Evolutionary conservation across 2,329 filamentous ascomycete genomes (phyloP).

Genomic region (Calonectria pseudoreteaudii): DNA sequence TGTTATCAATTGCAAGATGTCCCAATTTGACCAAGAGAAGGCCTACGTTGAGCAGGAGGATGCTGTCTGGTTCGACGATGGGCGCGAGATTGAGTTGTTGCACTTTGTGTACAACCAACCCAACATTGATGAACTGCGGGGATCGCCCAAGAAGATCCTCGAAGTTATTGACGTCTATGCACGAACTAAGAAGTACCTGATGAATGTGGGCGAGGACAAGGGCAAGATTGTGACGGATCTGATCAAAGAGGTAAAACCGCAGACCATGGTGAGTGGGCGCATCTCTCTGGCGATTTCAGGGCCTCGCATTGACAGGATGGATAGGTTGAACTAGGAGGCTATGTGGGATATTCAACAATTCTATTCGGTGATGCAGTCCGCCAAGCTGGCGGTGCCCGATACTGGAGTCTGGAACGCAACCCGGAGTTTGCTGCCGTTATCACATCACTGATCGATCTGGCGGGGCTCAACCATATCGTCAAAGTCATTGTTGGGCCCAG

Average conservation of each 20-base stretch:
- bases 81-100: slow-evolving; percentile 79
- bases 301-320: neutral
- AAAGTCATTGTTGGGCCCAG: slow-evolving; percentile 78
- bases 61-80: slow-evolving; percentile 70
- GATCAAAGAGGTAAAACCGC: slow-evolving; percentile 74
- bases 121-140: slow-evolving; percentile 72
- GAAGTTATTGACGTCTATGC: slow-evolving; percentile 76
- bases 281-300: neutral
- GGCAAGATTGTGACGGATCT: slow-evolving; percentile 77
- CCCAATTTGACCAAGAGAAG: slow-evolving; percentile 51
- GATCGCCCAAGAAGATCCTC: slow-evolving; percentile 73
- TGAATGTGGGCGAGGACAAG: slow-evolving; percentile 84
- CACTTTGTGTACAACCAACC: slow-evolving; percentile 74
- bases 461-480: slow-evolving; percentile 77
- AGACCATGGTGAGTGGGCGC: slow-evolving; percentile 67
- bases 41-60: slow-evolving; percentile 57
- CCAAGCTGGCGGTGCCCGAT: slow-evolving; percentile 71
- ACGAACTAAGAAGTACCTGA: slow-evolving; percentile 74
- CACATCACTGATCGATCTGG: slow-evolving; percentile 76
- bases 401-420: slow-evolving; percentile 79
- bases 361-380: slow-evolving; percentile 77
- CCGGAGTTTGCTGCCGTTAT: slow-evolving; percentile 80
- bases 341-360: slow-evolving; percentile 85
- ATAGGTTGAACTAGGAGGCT: slow-evolving; percentile 80
- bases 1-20: slow-evolving; percentile 28